phyloP scores from a whole-genome alignment of 1,284 basidiomycete genomes.

The Trichosporon sp. region DNA sequence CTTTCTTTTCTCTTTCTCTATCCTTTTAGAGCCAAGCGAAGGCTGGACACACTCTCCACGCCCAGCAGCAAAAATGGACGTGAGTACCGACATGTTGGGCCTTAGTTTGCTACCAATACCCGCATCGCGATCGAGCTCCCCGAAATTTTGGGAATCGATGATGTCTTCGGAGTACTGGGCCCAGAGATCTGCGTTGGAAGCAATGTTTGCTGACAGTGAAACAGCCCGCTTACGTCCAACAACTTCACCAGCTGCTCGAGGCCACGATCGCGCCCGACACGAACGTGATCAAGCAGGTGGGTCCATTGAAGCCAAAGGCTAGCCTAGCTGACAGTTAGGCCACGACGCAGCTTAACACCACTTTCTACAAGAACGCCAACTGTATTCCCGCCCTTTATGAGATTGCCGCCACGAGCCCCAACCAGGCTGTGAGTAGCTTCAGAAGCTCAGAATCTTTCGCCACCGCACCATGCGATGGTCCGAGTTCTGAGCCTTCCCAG shows the following conservation, averaged over 20 bases:
- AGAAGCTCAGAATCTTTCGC: background rate
- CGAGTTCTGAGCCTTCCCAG: conserved; percentile 5
- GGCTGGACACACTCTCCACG: conserved; percentile 14
- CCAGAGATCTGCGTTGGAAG: background rate
- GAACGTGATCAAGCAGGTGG: conserved; percentile 78
- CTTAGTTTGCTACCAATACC: too few relatives aligned
- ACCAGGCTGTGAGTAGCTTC: conserved; percentile 50
- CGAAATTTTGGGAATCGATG: conserved; percentile 11
- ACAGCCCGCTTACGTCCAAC: conserved; percentile 60
- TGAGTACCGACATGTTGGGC: conserved; percentile 22
- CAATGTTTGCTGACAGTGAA: conserved; percentile 4
- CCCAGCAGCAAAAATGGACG: conserved; percentile 33
- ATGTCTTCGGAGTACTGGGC: background rate
- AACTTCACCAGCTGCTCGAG: conserved; percentile 78
- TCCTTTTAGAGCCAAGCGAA: conserved; percentile 22
- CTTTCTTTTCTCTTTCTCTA: conserved; percentile 21
- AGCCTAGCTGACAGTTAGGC: conserved; percentile 63
- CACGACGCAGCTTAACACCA: conserved; percentile 83
- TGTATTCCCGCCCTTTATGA: conserved; percentile 90
- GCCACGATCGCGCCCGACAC: conserved; percentile 87
- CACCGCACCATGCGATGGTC: background rate
- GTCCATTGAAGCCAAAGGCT: conserved; percentile 47
- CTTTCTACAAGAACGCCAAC: conserved; percentile 86
- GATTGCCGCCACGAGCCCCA: conserved; percentile 81
- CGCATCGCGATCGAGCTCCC: background rate